These are phyloP conservation scores for Hypsizygus ulmarius DNA, from an alignment of 1,284 basidiomycete genomes.

Conservation along the genomic window DNA sequence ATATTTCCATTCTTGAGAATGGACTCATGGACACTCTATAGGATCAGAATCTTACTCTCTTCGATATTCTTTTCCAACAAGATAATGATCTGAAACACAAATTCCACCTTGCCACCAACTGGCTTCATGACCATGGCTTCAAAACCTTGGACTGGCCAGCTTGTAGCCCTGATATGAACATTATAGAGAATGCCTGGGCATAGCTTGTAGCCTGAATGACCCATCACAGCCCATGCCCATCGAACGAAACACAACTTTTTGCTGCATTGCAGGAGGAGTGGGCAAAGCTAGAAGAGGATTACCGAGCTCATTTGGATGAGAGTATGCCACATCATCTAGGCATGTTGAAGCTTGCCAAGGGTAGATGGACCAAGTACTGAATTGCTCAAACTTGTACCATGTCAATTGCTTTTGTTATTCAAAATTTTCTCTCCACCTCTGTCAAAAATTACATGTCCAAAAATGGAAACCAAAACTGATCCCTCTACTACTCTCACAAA, in stretches of 20 bases:
- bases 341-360: background rate
- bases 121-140: slow-evolving; percentile 33
- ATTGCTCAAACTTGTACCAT: too few relatives aligned
- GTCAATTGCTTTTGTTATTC: too few relatives aligned
- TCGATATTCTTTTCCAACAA: slow-evolving; percentile 23
- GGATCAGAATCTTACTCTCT: slow-evolving; percentile 25
- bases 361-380: background rate
- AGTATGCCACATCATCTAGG: background rate
- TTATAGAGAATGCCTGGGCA: too few relatives aligned
- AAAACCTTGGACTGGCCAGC: slow-evolving; percentile 32
- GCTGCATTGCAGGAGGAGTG: background rate
- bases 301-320: background rate
- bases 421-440: too few relatives aligned
- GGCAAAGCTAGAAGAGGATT: background rate
- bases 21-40: slow-evolving; percentile 24
- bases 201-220: slow-evolving; percentile 25
- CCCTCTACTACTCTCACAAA: too few relatives aligned
- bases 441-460: too few relatives aligned
- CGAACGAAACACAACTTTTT: slow-evolving; percentile 27
- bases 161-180: too few relatives aligned
- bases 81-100: slow-evolving; percentile 39
- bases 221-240: slow-evolving; percentile 18
- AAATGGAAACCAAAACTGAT: too few relatives aligned
- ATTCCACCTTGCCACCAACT: slow-evolving; percentile 23
- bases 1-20: slow-evolving; percentile 26